Conservation (phyloP, 1,284 basidiomycete genomes). For the Moesziomyces sp. region DNA sequence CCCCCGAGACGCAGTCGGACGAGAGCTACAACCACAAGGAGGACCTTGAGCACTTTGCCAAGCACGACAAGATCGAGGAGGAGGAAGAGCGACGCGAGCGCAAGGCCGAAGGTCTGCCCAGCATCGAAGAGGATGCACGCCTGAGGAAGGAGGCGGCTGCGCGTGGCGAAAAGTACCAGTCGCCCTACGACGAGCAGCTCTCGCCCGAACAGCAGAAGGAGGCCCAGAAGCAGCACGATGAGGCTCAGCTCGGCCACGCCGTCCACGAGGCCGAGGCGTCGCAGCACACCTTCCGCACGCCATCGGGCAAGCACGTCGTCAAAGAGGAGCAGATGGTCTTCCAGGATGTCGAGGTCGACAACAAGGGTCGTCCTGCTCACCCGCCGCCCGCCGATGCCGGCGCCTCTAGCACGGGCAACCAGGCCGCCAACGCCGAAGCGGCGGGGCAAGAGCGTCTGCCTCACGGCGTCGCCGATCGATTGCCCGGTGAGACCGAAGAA, state of each 20-base stretch:
- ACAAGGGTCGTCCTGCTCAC: conserved; percentile 55
- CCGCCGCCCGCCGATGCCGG: conserved; percentile 25
- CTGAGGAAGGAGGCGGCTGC: conserved; percentile 53
- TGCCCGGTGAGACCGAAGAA: conserved; percentile 61
- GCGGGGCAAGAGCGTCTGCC: conserved; percentile 22
- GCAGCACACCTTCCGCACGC: conserved; percentile 65
- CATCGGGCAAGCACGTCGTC: conserved; percentile 60
- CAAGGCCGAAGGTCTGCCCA: conserved; percentile 79
- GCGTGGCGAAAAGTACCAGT: conserved; percentile 58
- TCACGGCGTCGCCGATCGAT: conserved; percentile 50
- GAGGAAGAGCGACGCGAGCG: conserved; percentile 86
- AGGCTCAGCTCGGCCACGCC: conserved; percentile 55
- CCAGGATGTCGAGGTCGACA: conserved; percentile 48
- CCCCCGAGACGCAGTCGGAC: conserved; percentile 95
- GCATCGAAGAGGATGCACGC: conserved; percentile 63
- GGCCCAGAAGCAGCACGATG: conserved; percentile 54
- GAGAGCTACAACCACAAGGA: conserved; percentile 90
- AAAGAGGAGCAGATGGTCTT: conserved; percentile 58
- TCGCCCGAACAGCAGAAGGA: conserved; percentile 48
- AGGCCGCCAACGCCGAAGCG: conserved; percentile 20
- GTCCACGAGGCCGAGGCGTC: conserved; percentile 57
- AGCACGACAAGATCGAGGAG: conserved; percentile 87
- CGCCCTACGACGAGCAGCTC: conserved; percentile 63
- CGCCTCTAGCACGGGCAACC: conserved; percentile 4
- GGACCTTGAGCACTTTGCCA: conserved; percentile 79